A percentile compares a stretch with the other conserved stretches of the same genome.
Evolutionary conservation across 78 protist species (phyloP).

Genomic region (Bodo saltans): DNA sequence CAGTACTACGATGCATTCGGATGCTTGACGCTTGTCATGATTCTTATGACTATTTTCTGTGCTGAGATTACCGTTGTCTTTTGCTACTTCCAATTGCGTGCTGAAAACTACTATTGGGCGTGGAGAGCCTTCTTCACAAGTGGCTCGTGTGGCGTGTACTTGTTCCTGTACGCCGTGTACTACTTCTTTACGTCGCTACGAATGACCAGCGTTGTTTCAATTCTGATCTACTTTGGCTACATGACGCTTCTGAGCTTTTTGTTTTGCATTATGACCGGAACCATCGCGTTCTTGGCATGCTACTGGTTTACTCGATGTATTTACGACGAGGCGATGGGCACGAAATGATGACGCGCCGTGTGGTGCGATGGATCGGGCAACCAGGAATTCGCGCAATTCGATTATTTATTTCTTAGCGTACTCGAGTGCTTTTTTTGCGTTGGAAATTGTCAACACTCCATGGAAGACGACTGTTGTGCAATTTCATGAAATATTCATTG

Average conservation of each 20-base stretch:
- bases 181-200: slow-evolving; percentile 52
- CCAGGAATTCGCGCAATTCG: too few relatives aligned
- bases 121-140: slow-evolving; percentile 90
- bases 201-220: not conserved
- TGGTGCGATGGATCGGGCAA: too few relatives aligned
- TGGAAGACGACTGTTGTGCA: too few relatives aligned
- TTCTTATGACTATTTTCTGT: slow-evolving; percentile 39
- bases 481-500: too few relatives aligned
- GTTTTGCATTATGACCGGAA: slow-evolving; percentile 79
- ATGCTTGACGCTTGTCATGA: slow-evolving; percentile 35
- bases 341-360: too few relatives aligned
- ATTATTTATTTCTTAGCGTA: too few relatives aligned
- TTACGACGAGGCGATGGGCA: too few relatives aligned
- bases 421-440: too few relatives aligned
- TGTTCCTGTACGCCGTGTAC: slow-evolving; percentile 86
- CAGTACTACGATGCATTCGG: slow-evolving; percentile 35
- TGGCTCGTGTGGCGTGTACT: slow-evolving; percentile 78
- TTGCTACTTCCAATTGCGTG: slow-evolving; percentile 54
- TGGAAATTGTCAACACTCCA: too few relatives aligned
- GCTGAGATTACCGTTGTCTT: slow-evolving; percentile 75
- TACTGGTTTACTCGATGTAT: slow-evolving; percentile 65
- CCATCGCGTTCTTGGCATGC: slow-evolving; percentile 72
- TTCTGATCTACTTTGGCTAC: slow-evolving; percentile 83
- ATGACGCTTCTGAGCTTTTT: slow-evolving; percentile 56
- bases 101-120: slow-evolving; percentile 93